Evolutionary conservation across 495 filamentous ascomycete genomes (phyloP), one percentile per base, ranked within the genome.

Genomic region (Baudoinia panamericana): DNA sequence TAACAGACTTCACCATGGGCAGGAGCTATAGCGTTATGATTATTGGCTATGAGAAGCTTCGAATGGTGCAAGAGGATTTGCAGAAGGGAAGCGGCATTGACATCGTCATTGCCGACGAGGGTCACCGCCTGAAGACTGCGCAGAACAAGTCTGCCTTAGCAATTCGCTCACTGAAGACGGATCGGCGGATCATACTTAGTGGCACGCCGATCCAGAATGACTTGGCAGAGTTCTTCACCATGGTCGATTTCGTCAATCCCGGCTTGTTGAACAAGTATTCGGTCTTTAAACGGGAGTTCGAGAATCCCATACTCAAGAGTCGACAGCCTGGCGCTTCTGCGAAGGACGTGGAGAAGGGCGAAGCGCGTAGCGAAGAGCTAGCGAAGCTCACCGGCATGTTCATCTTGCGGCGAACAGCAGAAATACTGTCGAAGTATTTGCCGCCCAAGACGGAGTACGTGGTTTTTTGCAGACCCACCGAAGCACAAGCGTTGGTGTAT

Each of bases 191-290:
- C 33, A 79, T 86, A 43, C 63, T 88, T 0, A 82, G 80, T 4
- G 82, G 82, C 0, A 87, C 82, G 0, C 82, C 82, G 13, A 70
- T 87, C 13, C 82, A 87, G 54, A 87, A 87, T 39, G 82, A 88
- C 53, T 58, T 88, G 23, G 72, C 70, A 35, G 82, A 88, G 47
- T 86, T 85, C 60, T 84, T 74, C 54, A 74, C 71, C 16, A 81
- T 82, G 56, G 78, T 84, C 4, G 80, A 88, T 53, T 76, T 86
- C 35, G 75, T 86, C 49, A 88, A 88, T 53, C 80, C 82, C 0
- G 79, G 78, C 3, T 57, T 84, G 16, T 62, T 88, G 8, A 78
- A 76, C 20, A 74, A 66, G 15, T 75, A 77, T 53, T 68, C 74
- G 28, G 67, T 70, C 2, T 88, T 88, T 52, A 75, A 78, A 48